phyloP scores from a whole-genome alignment of 768 basidiomycete genomes.

The Boletellus ananiceps region DNA sequence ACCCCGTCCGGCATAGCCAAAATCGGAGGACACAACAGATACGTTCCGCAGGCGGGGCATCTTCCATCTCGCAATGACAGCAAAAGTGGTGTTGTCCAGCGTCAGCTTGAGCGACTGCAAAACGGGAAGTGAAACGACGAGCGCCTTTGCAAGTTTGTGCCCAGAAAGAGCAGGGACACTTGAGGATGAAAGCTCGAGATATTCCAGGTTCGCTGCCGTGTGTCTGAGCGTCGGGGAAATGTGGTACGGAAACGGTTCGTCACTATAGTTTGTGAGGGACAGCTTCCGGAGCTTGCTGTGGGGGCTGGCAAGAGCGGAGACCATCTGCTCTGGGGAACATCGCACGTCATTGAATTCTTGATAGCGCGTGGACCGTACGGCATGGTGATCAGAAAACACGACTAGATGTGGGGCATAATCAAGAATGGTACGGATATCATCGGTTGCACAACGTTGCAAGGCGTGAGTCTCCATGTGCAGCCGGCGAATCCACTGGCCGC shows the following conservation, averaged over 20 bases:
- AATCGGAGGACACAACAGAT: conserved; percentile 67
- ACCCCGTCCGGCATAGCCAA: conserved; percentile 61
- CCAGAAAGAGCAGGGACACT: conserved; percentile 41
- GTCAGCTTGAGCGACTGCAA: conserved; percentile 67
- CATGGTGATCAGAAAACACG: conserved; percentile 61
- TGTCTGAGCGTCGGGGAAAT: conserved; percentile 51
- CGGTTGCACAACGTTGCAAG: conserved; percentile 60
- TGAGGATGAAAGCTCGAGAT: conserved; percentile 62
- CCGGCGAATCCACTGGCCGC: conserved; percentile 52
- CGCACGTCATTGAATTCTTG: conserved; percentile 41
- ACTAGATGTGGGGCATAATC: conserved; percentile 57
- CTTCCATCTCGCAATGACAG: conserved; percentile 59
- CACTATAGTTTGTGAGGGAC: conserved; percentile 72
- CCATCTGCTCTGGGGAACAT: conserved; percentile 52
- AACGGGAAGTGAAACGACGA: conserved; percentile 46
- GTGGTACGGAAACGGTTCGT: conserved; percentile 51
- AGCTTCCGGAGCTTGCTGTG: conserved; percentile 51
- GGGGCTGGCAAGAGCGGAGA: conserved; percentile 54
- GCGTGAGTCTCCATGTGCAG: conserved; percentile 66
- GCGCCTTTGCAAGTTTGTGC: conserved; percentile 16
- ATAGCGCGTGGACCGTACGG: conserved; percentile 52
- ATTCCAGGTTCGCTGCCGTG: conserved; percentile 54
- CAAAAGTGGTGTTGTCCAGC: conserved; percentile 67
- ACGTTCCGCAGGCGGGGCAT: conserved; percentile 62
- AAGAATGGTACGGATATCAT: conserved; percentile 63